phyloP scores from a whole-genome alignment of 2,329 filamentous ascomycete genomes.

The Claviceps arundinis region DNA sequence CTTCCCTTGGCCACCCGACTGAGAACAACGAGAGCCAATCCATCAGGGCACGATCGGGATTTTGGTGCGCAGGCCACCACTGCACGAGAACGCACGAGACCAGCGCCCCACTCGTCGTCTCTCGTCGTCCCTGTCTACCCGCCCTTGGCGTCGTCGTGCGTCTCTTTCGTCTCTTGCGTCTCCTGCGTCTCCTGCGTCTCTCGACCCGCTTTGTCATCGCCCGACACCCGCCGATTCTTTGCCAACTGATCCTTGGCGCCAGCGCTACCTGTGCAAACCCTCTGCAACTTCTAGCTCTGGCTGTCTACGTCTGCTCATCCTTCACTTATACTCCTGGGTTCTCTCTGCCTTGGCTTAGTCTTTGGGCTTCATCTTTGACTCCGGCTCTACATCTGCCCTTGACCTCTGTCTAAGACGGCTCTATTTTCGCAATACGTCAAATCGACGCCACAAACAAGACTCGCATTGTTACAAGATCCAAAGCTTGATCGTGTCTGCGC shows the following conservation, averaged over 20 bases:
- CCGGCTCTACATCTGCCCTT: not conserved
- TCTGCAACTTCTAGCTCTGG: not conserved
- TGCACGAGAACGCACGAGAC: not conserved
- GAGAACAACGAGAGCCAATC: not conserved
- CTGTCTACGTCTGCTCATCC: not conserved
- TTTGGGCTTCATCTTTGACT: not conserved
- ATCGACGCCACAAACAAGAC: not conserved
- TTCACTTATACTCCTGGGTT: not conserved
- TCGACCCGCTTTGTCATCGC: constrained; percentile 4
- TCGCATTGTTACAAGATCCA: not conserved
- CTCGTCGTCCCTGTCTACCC: not conserved
- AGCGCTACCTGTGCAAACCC: not conserved
- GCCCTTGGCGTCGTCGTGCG: not conserved
- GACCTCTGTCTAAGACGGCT: not conserved
- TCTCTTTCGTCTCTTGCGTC: too few species aligned
- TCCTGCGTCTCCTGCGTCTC: not conserved
- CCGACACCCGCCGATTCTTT: not conserved
- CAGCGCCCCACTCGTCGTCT: not conserved
- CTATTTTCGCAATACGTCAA: not conserved
- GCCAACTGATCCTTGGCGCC: not conserved
- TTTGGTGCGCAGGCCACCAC: not conserved
- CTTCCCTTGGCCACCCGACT: not conserved
- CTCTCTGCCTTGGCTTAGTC: not conserved
- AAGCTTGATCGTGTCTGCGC: not conserved
- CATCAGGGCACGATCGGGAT: not conserved